Base-by-base conservation (phyloP, 2,329 filamentous ascomycete genomes). In the Fusarium bulbicola region DNA sequence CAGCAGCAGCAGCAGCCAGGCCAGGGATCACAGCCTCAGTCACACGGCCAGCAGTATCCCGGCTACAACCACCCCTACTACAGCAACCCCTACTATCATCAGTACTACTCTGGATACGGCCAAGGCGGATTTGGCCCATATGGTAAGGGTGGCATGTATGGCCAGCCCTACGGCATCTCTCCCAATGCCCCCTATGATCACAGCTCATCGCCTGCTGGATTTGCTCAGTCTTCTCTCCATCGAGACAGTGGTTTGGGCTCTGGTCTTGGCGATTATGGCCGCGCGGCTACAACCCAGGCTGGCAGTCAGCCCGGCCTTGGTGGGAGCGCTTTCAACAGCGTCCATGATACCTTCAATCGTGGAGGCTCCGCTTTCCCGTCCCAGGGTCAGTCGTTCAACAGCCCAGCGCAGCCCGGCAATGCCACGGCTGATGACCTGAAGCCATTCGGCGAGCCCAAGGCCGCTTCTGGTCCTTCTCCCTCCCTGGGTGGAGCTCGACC, bases 61-160 rank as follows among this genome's bases (percentile, higher is more conserved):
- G 86, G 86, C 74, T 85, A 85, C 77, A 85, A 81, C 75, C 88
- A 90, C 76, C 88, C 88, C 4, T 92, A 92, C 81, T 91, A 87
- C 76, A 85, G 83, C 74, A 90, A 87, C 81, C 89, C 89, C 4
- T 91, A 90, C 80, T 92, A 92, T 76, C 84, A 87, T 68, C 85
- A 88, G 66, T 92, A 91, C 81, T 88, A 86, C 76, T 86, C 88
- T 59, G 85, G 84, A 47, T 89, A 88, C 71, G 84, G 84, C 59
- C 87, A 89, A 77, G 86, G 84, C 58, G 86, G 83, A 37, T 90
- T 83, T 60, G 84, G 80, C 10, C 88, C 88, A 5, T 90, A 90
- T 71, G 81, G 85, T 70, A 90, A 90, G 83, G 86, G 82, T 40
- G 83, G 83, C 66, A 82, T 87, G 73, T 90, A 90, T 71, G 86